Conservation (phyloP, 2,329 filamentous ascomycete species). For the Chrysoporthe austroafricana region DNA sequence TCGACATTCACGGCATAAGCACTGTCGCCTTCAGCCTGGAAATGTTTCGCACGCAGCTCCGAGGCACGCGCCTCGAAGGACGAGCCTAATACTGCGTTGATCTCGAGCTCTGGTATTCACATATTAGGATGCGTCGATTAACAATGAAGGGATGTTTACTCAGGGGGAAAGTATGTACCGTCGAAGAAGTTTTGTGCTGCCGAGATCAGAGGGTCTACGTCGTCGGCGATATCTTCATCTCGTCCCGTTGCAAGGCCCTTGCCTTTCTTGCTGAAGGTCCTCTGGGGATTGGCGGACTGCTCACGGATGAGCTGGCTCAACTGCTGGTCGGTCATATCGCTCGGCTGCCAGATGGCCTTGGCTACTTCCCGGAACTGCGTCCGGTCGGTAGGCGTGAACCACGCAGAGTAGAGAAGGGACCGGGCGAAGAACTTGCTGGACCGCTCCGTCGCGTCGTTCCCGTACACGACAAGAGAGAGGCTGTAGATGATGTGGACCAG, state of each 20-base stretch:
- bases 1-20: conserved; percentile 42
- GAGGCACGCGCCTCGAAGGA: conserved; percentile 45
- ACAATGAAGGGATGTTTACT: background rate
- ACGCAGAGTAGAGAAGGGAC: conserved; percentile 48
- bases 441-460: conserved; percentile 42
- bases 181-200: conserved; percentile 55
- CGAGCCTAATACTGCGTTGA: conserved; percentile 41
- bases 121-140: background rate
- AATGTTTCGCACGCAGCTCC: conserved; percentile 47
- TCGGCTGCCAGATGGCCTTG: conserved; percentile 53
- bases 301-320: conserved; percentile 36
- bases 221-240: conserved; percentile 18
- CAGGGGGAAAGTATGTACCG: conserved; percentile 42
- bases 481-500: conserved; percentile 58
- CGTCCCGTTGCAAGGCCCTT: conserved; percentile 42
- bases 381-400: conserved; percentile 43
- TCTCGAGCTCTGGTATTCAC: conserved; percentile 49
- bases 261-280: conserved; percentile 44
- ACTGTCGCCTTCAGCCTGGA: conserved; percentile 38
- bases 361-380: conserved; percentile 49
- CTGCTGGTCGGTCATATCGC: conserved; percentile 37
- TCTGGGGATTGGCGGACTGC: conserved; percentile 28
- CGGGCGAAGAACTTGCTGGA: conserved; percentile 51
- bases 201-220: conserved; percentile 44
- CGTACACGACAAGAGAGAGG: conserved; percentile 51